These are phyloP conservation scores for Saturnispora zaruensis DNA, from an alignment of 805 yeast genomes.

Conservation along the genomic window DNA sequence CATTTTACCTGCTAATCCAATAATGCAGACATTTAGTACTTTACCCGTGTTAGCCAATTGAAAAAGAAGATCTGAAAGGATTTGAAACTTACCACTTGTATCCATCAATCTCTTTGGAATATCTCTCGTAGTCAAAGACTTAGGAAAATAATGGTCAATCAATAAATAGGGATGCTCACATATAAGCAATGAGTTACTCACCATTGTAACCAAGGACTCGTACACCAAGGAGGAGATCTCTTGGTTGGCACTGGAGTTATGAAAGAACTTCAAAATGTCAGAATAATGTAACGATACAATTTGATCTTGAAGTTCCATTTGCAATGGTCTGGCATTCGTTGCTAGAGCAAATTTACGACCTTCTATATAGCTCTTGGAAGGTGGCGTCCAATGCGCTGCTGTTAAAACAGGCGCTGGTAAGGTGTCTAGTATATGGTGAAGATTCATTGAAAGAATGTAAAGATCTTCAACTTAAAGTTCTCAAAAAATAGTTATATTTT, in stretches of 20 bases:
- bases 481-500: not conserved
- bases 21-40: slow-evolving; percentile 53
- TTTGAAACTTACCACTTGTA: slow-evolving; percentile 77
- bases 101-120: slow-evolving; percentile 62
- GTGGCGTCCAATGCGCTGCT: slow-evolving; percentile 6
- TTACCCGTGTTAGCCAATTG: slow-evolving; percentile 26
- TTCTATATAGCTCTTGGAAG: not conserved
- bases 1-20: slow-evolving; percentile 60
- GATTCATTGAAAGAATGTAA: slow-evolving; percentile 43
- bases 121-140: slow-evolving; percentile 61
- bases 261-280: slow-evolving; percentile 77
- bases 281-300: slow-evolving; percentile 86
- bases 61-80: slow-evolving; percentile 53
- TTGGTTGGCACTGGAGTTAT: slow-evolving; percentile 11
- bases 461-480: not conserved
- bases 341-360: slow-evolving; percentile 48
- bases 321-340: slow-evolving; percentile 46
- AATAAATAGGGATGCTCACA: slow-evolving; percentile 84
- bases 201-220: slow-evolving; percentile 70
- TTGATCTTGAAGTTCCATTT: slow-evolving; percentile 82
- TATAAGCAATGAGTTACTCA: slow-evolving; percentile 67
- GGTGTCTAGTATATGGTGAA: slow-evolving; percentile 66
- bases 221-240: slow-evolving; percentile 40
- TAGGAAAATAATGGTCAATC: slow-evolving; percentile 81
- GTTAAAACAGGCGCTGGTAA: slow-evolving; percentile 59